Conservation (phyloP, 257 asterid genomes). For the Nicotiana paniculata region DNA sequence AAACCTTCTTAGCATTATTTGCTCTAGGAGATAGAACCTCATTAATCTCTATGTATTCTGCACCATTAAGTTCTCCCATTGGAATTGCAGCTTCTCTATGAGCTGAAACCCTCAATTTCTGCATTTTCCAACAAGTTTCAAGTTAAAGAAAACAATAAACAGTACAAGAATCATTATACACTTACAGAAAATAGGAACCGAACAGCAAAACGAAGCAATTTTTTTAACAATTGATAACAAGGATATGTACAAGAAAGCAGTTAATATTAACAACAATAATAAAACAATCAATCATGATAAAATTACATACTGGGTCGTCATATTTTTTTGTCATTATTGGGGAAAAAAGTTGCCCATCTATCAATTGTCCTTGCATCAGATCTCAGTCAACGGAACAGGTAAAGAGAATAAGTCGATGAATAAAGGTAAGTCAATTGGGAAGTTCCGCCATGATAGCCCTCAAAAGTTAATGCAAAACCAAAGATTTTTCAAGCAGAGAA, state of each 20-base stretch:
- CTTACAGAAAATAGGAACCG: not conserved
- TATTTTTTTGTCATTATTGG: too few relatives aligned
- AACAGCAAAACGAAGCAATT: not conserved
- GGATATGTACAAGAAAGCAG: not conserved
- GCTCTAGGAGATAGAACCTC: constrained; percentile 16
- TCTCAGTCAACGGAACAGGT: not conserved
- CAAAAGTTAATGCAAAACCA: not conserved
- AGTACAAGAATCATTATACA: not conserved
- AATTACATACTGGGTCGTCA: not conserved
- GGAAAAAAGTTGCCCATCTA: not conserved
- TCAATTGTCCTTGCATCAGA: not conserved
- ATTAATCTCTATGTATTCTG: constrained; percentile 20
- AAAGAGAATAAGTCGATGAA: not conserved
- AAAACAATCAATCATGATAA: not conserved
- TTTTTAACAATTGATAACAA: not conserved
- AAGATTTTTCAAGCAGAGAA: not conserved
- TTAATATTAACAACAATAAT: not conserved
- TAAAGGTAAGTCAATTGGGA: not conserved
- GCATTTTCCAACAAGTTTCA: constrained; percentile 2
- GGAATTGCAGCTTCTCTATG: constrained; percentile 13
- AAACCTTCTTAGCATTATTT: constrained; percentile 19
- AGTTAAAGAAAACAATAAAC: not conserved
- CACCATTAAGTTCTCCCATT: constrained; percentile 22
- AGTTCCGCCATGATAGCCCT: not conserved
- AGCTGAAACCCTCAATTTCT: constrained; percentile 21